Evolutionary conservation across 805 yeast species (phyloP).

Genomic region (Wickerhamomyces rabaulensis): DNA sequence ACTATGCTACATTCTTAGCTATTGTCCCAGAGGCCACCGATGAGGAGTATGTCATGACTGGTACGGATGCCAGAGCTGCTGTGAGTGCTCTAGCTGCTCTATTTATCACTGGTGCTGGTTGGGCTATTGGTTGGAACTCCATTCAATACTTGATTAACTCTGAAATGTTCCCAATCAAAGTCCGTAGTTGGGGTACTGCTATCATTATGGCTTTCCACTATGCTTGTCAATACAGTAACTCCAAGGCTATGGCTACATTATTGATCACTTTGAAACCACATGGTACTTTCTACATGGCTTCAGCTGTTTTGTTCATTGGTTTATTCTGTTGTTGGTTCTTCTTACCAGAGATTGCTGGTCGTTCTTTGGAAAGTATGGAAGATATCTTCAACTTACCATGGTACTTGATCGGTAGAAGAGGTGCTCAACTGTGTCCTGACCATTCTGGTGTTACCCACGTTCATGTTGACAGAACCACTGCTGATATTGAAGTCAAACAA

Average conservation of each 20-base stretch:
- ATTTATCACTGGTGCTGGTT: slow-evolving; percentile 46
- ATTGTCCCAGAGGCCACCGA: slow-evolving; percentile 40
- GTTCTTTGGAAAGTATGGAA: slow-evolving; percentile 35
- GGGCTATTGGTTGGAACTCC: slow-evolving; percentile 57
- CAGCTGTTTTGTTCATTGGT: slow-evolving; percentile 36
- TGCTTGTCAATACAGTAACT: slow-evolving; percentile 52
- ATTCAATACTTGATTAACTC: slow-evolving; percentile 51
- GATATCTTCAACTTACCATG: slow-evolving; percentile 42
- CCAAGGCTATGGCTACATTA: slow-evolving; percentile 51
- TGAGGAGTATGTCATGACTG: slow-evolving; percentile 25
- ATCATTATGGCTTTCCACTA: slow-evolving; percentile 51
- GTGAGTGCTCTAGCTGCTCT: slow-evolving; percentile 46
- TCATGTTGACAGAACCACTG: slow-evolving; percentile 9
- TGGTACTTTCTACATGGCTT: slow-evolving; percentile 50
- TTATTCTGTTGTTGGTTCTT: slow-evolving; percentile 34
- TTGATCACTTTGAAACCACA: slow-evolving; percentile 37
- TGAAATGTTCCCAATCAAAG: slow-evolving; percentile 48
- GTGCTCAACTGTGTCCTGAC: slow-evolving; percentile 48
- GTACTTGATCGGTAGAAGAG: slow-evolving; percentile 52
- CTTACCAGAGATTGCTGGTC: slow-evolving; percentile 34
- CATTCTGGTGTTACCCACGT: slow-evolving; percentile 33
- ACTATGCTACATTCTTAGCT: slow-evolving; percentile 41
- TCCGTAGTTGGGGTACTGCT: slow-evolving; percentile 45
- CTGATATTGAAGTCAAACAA: slow-evolving; percentile 12
- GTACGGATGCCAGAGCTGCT: slow-evolving; percentile 33